Evolutionary conservation across 768 basidiomycete genomes (phyloP), one percentile per base, ranked within the genome.

Genomic region (Favolaschia claudopus): DNA sequence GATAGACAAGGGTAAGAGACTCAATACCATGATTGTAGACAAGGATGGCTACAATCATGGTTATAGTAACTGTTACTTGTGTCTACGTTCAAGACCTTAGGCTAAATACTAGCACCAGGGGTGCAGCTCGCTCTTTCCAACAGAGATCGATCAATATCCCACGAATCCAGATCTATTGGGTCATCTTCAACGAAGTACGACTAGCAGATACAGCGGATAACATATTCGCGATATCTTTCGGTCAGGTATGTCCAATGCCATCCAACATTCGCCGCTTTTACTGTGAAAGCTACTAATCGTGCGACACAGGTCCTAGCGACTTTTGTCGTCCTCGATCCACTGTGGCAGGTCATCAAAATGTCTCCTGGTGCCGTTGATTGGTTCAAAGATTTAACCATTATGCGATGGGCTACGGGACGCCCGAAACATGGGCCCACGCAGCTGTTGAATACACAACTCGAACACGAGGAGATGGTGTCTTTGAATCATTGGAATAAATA

Each of bases 111-210:
- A n/a, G n/a, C n/a, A n/a, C n/a, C n/a, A n/a, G n/a, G n/a, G n/a
- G n/a, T n/a, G n/a, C n/a, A n/a, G n/a, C n/a, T n/a, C n/a, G n/a
- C n/a, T n/a, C n/a, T n/a, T n/a, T n/a, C n/a, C n/a, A n/a, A n/a
- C n/a, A n/a, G n/a, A n/a, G n/a, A n/a, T n/a, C n/a, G n/a, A n/a
- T n/a, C n/a, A n/a, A n/a, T n/a, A n/a, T n/a, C n/a, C n/a, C n/a
- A n/a, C n/a, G n/a, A n/a, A n/a, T n/a, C n/a, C n/a, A n/a, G n/a
- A 46, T 55, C 13, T 55, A 55, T 29, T 55, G 54, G 54, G 44
- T 55, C 19, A 37, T 55, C 19, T 13, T 39, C 27, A 55, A 38
- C 31, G 54, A 55, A 36, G 5, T 39, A 5, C 54, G 37, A 4
- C 19, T 55, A 28, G 14, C 9, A 1, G 17, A 5, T 29, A 46